These are phyloP conservation scores for Trichoderma sp. DNA, from an alignment of 2,329 filamentous ascomycete species.

Conservation along the genomic window DNA sequence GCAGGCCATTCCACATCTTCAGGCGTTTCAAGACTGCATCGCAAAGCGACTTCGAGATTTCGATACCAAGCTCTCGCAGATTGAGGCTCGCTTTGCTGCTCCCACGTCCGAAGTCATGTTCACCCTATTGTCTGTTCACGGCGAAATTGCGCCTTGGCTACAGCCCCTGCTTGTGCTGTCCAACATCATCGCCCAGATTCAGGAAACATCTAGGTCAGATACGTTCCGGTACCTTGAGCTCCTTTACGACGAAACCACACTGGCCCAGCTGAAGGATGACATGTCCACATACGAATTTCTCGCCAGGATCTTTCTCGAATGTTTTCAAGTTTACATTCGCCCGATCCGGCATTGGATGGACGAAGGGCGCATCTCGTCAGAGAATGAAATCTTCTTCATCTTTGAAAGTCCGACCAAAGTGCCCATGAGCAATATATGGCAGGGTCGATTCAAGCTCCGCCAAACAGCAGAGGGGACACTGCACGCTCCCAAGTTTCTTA, in stretches of 20 bases:
- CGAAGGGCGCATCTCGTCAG: slow-evolving; percentile 65
- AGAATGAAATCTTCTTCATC: slow-evolving; percentile 76
- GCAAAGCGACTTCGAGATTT: slow-evolving; percentile 58
- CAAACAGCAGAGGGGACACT: slow-evolving; percentile 59
- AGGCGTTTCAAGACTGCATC: slow-evolving; percentile 70
- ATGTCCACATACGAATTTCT: slow-evolving; percentile 62
- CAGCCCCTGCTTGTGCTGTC: slow-evolving; percentile 62
- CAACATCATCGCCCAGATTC: slow-evolving; percentile 60
- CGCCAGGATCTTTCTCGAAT: slow-evolving; percentile 73
- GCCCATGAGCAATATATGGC: slow-evolving; percentile 71
- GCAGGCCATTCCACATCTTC: slow-evolving; percentile 61
- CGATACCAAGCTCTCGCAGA: slow-evolving; percentile 56
- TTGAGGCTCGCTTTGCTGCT: slow-evolving; percentile 63
- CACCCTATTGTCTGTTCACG: slow-evolving; percentile 65
- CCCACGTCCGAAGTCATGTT: slow-evolving; percentile 57
- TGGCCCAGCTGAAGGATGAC: slow-evolving; percentile 70
- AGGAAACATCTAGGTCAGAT: slow-evolving; percentile 48
- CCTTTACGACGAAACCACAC: slow-evolving; percentile 69
- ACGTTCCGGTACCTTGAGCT: slow-evolving; percentile 77
- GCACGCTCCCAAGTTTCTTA: slow-evolving; percentile 74
- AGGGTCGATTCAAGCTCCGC: slow-evolving; percentile 69
- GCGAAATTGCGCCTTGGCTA: slow-evolving; percentile 56
- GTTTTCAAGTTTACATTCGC: slow-evolving; percentile 77
- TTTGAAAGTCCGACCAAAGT: slow-evolving; percentile 57
- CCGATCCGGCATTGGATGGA: slow-evolving; percentile 86